Percentiles rank a stretch among this genome's conserved stretches.
phyloP scores from a whole-genome alignment of 176 grass and related monocot species.

The Oryza brachyantha region DNA sequence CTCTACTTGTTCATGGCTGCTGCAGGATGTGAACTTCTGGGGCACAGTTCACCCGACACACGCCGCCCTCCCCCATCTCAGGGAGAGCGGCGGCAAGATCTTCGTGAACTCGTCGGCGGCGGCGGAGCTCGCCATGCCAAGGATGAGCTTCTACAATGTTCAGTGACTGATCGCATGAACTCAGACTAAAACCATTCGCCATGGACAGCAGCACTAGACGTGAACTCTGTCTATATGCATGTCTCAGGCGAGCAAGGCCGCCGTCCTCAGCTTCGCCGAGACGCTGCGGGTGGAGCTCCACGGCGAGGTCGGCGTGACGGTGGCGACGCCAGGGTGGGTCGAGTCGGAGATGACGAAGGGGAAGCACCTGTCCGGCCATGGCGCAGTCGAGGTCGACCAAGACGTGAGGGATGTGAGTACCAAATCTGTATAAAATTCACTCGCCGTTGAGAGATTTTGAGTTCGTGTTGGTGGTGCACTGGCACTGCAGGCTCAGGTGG shows the following conservation, averaged over 20 bases:
- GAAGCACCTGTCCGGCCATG: conserved; percentile 54
- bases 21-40: conserved; percentile 69
- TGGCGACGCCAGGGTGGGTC: conserved; percentile 64
- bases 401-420: conserved; percentile 52
- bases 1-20: neutral
- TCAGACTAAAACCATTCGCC: too few species aligned
- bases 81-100: conserved; percentile 58
- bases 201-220: too few species aligned
- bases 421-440: too few species aligned
- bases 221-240: neutral
- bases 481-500: conserved; percentile 53
- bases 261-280: conserved; percentile 66
- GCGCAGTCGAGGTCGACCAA: conserved; percentile 48
- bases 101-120: conserved; percentile 48
- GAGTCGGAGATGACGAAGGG: conserved; percentile 80
- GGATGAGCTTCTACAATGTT: conserved; percentile 93
- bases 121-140: conserved; percentile 44
- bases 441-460: too few species aligned
- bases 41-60: conserved; percentile 54
- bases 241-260: conserved; percentile 66
- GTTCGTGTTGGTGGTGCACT: too few species aligned
- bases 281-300: conserved; percentile 58
- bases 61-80: conserved; percentile 43
- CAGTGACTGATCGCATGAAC: too few species aligned
- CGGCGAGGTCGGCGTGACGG: conserved; percentile 47